phyloP scores from a whole-genome alignment of 2,329 filamentous ascomycete genomes.

The Lanzia echinophila region DNA sequence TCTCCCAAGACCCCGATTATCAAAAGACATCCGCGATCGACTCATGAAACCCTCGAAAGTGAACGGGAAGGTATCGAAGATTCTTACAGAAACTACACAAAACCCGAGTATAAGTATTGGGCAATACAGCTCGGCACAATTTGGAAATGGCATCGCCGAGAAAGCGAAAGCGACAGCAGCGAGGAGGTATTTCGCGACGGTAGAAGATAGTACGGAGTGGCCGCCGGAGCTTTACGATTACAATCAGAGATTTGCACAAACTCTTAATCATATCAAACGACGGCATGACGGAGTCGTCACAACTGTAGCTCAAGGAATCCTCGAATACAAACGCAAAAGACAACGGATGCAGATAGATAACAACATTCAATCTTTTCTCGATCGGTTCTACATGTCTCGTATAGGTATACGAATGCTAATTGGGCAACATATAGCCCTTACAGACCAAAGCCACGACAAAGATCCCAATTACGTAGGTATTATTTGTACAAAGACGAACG shows the following conservation, averaged over 20 bases:
- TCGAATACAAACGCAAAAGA: constrained; percentile 94
- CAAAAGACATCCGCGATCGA: constrained; percentile 68
- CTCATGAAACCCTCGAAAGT: constrained; percentile 60
- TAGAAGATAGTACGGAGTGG: constrained; percentile 85
- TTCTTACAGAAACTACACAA: constrained; percentile 74
- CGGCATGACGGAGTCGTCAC: constrained; percentile 96
- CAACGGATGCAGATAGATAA: constrained; percentile 98
- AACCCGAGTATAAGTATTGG: constrained; percentile 86
- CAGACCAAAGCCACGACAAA: constrained; percentile 81
- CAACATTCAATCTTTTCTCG: constrained; percentile 94
- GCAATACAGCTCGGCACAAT: constrained; percentile 62
- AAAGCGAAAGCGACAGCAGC: constrained; percentile 45
- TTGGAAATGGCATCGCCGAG: constrained; percentile 30
- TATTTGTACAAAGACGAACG: constrained; percentile 98
- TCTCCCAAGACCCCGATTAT: constrained; percentile 70
- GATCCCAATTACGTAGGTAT: constrained; percentile 96
- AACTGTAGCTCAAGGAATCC: constrained; percentile 93
- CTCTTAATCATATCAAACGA: constrained; percentile 88
- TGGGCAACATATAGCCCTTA: constrained; percentile 94
- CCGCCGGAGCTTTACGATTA: constrained; percentile 91
- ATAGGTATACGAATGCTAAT: constrained; percentile 99
- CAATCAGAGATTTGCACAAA: constrained; percentile 84
- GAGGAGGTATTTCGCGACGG: constrained; percentile 82
- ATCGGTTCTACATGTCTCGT: constrained; percentile 99
- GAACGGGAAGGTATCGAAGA: constrained; percentile 51